phyloP scores from a whole-genome alignment of 2,329 filamentous ascomycete species.

The Spiromastix sp. region DNA sequence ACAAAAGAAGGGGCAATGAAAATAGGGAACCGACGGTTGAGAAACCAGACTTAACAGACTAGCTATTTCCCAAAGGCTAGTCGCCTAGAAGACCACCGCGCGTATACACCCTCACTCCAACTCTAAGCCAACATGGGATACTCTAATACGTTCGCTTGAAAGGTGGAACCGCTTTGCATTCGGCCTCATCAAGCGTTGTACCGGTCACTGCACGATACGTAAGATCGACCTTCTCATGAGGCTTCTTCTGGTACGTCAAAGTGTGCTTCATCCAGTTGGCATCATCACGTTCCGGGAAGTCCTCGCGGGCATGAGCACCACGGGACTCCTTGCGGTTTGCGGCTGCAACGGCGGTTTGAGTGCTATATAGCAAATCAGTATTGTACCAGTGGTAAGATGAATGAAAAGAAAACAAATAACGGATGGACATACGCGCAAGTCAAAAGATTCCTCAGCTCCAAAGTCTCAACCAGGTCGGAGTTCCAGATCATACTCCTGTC shows the following conservation, averaged over 20 bases:
- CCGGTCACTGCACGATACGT: constrained; percentile 74
- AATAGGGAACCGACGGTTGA: too few species aligned
- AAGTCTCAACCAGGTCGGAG: constrained; percentile 89
- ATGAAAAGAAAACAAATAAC: not conserved
- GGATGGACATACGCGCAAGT: constrained; percentile 73
- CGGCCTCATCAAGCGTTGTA: constrained; percentile 81
- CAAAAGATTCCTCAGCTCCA: constrained; percentile 88
- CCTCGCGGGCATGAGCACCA: constrained; percentile 93
- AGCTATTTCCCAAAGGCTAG: too few species aligned
- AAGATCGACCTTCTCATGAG: constrained; percentile 78
- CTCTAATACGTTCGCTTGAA: constrained; percentile 62
- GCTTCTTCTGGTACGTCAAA: constrained; percentile 86
- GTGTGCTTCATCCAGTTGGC: constrained; percentile 99
- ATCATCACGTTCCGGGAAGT: constrained; percentile 91
- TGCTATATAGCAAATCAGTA: constrained; percentile 39
- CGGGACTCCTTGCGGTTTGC: constrained; percentile 94
- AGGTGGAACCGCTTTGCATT: constrained; percentile 92
- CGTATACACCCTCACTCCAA: too few species aligned
- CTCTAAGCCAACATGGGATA: too few species aligned
- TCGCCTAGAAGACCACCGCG: too few species aligned
- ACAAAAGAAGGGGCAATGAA: too few species aligned
- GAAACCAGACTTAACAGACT: too few species aligned
- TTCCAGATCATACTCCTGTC: constrained; percentile 99
- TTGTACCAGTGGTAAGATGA: not conserved
- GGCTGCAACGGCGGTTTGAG: constrained; percentile 83